phyloP scores from a whole-genome alignment of 2,329 filamentous ascomycete species.

The Phialophora verrucosa region DNA sequence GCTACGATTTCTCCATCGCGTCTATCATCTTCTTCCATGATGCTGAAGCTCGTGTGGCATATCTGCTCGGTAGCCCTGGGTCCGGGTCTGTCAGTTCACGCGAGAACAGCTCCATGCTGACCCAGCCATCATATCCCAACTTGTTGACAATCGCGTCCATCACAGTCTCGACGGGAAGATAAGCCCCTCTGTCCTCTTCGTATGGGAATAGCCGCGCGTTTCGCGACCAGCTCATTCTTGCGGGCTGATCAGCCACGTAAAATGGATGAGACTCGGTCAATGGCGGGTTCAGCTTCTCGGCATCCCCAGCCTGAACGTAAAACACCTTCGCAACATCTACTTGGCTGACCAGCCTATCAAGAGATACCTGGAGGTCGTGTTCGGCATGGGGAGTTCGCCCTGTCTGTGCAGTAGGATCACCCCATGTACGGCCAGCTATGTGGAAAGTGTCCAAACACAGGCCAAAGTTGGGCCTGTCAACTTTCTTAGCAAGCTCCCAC shows the following conservation, averaged over 20 bases:
- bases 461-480: slow-evolving; percentile 74
- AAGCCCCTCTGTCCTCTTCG: slow-evolving; percentile 65
- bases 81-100: neutral
- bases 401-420: slow-evolving; percentile 63
- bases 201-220: slow-evolving; percentile 76
- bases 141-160: slow-evolving; percentile 65
- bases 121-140: slow-evolving; percentile 60
- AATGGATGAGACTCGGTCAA: slow-evolving; percentile 63
- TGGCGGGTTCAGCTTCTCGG: slow-evolving; percentile 66
- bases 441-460: slow-evolving; percentile 80
- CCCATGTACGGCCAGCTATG: slow-evolving; percentile 72
- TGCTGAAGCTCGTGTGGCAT: slow-evolving; percentile 9
- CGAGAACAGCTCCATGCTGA: slow-evolving; percentile 33
- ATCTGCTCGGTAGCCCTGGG: neutral
- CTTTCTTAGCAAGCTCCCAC: slow-evolving; percentile 70
- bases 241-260: slow-evolving; percentile 62
- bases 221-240: slow-evolving; percentile 79
- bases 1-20: neutral
- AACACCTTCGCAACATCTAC: slow-evolving; percentile 71
- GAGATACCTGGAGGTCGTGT: slow-evolving; percentile 58
- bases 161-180: slow-evolving; percentile 69
- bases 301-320: slow-evolving; percentile 78
- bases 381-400: slow-evolving; percentile 64
- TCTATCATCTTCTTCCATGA: slow-evolving; percentile 10
- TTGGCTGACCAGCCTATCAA: slow-evolving; percentile 59